Evolutionary conservation across 2,329 filamentous ascomycete species (phyloP).

Genomic region (Pleomassaria siparia): DNA sequence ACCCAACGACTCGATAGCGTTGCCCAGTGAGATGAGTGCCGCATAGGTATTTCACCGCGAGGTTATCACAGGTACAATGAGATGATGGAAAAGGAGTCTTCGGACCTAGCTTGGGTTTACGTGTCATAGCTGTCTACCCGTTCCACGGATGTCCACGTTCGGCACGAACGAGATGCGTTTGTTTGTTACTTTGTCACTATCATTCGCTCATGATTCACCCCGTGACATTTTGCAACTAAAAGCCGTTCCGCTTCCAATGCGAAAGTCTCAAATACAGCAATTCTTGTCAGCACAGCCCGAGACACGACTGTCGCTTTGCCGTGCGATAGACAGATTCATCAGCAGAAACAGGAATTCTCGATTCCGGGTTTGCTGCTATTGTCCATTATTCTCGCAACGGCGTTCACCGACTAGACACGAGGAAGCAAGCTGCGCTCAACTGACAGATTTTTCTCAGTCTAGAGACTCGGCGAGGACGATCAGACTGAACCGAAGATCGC

Average conservation of each 20-base stretch:
- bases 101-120: not conserved
- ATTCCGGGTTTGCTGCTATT: constrained; percentile 3
- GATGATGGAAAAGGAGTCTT: not conserved
- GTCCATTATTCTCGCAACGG: not conserved
- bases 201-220: constrained; percentile 5
- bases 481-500: constrained; percentile 65
- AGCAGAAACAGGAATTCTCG: not conserved
- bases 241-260: constrained; percentile 4
- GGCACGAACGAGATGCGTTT: constrained; percentile 1
- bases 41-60: constrained; percentile 4
- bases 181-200: constrained; percentile 4
- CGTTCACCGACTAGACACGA: not conserved
- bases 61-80: constrained; percentile 1
- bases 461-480: constrained; percentile 62
- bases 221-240: not conserved
- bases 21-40: constrained; percentile 11
- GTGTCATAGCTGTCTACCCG: constrained; percentile 1
- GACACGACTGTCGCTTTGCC: constrained; percentile 11
- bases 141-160: not conserved
- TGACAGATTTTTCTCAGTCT: constrained; percentile 37
- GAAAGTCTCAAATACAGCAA: not conserved
- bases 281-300: constrained; percentile 4
- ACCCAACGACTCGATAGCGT: constrained; percentile 9
- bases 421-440: not conserved
- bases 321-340: constrained; percentile 11